Percentiles rank a stretch among this genome's conserved stretches.
Conservation (phyloP, 2,329 filamentous ascomycete species). For the Venturia effusa region DNA sequence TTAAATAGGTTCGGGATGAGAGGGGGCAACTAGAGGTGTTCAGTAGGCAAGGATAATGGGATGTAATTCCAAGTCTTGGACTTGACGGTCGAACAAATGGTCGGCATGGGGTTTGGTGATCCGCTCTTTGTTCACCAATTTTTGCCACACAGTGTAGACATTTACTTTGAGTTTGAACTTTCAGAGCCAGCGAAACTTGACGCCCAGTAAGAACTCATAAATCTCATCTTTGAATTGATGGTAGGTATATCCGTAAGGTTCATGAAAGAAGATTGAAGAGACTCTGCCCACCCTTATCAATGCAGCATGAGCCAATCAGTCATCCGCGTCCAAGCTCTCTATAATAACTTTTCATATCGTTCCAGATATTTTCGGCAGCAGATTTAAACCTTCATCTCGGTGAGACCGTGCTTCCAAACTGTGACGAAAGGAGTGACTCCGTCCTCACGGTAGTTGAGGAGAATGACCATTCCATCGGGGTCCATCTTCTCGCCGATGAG, state of each 20-base stretch:
- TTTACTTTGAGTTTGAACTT: background rate
- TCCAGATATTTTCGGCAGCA: background rate
- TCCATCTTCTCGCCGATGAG: conserved; percentile 88
- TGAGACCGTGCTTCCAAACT: conserved; percentile 91
- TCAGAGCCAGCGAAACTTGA: background rate
- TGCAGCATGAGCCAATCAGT: background rate
- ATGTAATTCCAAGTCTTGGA: too few species aligned
- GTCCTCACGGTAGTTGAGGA: conserved; percentile 97
- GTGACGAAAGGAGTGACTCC: conserved; percentile 81
- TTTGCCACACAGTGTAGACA: too few species aligned
- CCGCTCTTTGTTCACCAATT: too few species aligned
- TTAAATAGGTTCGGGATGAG: too few species aligned
- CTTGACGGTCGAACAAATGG: too few species aligned
- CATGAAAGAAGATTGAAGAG: conserved; percentile 2
- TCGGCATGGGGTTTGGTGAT: too few species aligned
- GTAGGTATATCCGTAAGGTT: conserved; percentile 6
- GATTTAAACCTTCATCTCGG: conserved; percentile 78
- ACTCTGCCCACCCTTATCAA: background rate
- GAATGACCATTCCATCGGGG: conserved; percentile 84
- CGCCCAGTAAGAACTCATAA: background rate
- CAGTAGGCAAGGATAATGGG: too few species aligned
- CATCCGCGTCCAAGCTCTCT: background rate
- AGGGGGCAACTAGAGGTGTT: too few species aligned
- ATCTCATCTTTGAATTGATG: conserved; percentile 4
- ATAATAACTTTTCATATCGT: conserved; percentile 15